Percentiles rank a stretch among this genome's conserved stretches.
phyloP scores from a whole-genome alignment of 2,329 filamentous ascomycete species.

The Penicillium janthinellum region DNA sequence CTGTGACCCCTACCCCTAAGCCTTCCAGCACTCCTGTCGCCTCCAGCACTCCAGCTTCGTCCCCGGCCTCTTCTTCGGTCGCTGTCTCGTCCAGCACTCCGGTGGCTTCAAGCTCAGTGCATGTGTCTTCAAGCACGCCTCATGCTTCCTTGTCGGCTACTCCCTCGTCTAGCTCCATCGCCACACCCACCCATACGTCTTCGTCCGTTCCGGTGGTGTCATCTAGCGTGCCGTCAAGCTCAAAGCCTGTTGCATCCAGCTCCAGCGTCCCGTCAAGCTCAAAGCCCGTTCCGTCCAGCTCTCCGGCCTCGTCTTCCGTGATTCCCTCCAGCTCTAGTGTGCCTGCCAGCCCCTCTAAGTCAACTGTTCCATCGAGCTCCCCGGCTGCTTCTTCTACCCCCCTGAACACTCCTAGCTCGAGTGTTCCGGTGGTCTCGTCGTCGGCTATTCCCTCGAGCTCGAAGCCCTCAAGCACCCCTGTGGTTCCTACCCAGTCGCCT shows the following conservation, averaged over 20 bases:
- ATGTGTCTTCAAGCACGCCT: not conserved
- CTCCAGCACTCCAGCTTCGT: conserved; percentile 7
- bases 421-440: not conserved
- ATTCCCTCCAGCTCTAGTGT: not conserved
- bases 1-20: conserved; percentile 15
- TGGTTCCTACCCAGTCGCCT: not conserved
- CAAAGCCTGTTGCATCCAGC: not conserved
- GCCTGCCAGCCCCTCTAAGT: not conserved
- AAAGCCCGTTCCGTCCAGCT: not conserved
- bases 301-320: not conserved
- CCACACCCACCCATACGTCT: conserved; percentile 2
- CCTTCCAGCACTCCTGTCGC: not conserved
- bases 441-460: not conserved
- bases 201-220: not conserved
- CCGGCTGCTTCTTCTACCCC: not conserved
- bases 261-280: not conserved
- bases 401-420: not conserved
- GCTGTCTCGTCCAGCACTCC: conserved; percentile 3
- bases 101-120: conserved; percentile 3
- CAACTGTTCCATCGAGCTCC: not conserved
- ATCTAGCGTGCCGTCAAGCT: not conserved
- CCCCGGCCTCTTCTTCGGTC: not conserved
- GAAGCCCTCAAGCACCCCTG: not conserved
- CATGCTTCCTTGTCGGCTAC: not conserved
- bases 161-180: not conserved